These are phyloP conservation scores for Bruguiera hainesii DNA, from an alignment of 441 rosid genomes.

Conservation along the genomic window DNA sequence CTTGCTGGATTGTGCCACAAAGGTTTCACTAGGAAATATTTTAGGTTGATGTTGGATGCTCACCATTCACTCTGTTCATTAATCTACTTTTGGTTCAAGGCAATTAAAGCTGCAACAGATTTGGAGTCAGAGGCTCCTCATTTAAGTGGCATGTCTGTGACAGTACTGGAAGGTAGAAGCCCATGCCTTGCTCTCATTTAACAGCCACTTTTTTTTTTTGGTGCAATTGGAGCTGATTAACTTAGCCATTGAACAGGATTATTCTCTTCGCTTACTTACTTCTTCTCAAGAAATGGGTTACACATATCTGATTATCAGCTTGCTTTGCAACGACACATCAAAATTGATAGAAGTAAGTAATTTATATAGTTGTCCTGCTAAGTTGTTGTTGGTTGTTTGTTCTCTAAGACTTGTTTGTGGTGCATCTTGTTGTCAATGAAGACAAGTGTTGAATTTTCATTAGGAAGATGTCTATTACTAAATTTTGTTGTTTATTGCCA, in stretches of 20 bases:
- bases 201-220: neutral
- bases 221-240: constrained; percentile 24
- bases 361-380: constrained; percentile 16
- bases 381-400: neutral
- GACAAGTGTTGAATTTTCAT: neutral
- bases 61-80: constrained; percentile 14
- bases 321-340: constrained; percentile 61
- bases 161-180: constrained; percentile 67
- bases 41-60: neutral
- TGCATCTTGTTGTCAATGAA: neutral
- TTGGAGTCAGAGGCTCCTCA: constrained; percentile 56
- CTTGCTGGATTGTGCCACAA: constrained; percentile 81
- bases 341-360: constrained; percentile 66
- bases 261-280: constrained; percentile 83
- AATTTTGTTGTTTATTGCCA: no score
- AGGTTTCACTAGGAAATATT: constrained; percentile 34
- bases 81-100: constrained; percentile 42
- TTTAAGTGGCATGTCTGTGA: constrained; percentile 86
- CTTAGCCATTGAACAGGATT: constrained; percentile 50
- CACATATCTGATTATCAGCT: constrained; percentile 78
- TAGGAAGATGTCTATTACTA: no score
- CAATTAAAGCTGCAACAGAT: constrained; percentile 83
- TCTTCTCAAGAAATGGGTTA: constrained; percentile 82
- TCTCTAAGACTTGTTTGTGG: neutral
- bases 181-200: constrained; percentile 16